These are phyloP conservation scores for Naganishia vaughanmartiniae DNA, from an alignment of 768 basidiomycete species.

Conservation along the genomic window DNA sequence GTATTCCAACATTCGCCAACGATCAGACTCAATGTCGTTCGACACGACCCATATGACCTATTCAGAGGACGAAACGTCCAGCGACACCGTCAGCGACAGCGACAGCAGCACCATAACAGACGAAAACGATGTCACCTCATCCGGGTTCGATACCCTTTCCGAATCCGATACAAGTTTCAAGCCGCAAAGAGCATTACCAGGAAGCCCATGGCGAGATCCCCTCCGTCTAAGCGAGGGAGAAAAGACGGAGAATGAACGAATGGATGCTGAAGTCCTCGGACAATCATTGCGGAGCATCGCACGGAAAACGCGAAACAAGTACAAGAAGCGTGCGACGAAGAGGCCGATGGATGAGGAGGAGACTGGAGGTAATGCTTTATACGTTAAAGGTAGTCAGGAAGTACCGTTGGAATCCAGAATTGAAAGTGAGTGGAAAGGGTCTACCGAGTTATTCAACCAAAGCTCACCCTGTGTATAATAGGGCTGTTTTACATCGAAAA, in stretches of 20 bases:
- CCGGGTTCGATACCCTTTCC: conserved; percentile 8
- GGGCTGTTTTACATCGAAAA: conserved; percentile 80
- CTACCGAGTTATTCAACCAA: not conserved
- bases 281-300: conserved; percentile 2
- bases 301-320: not conserved
- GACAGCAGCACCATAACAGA: not conserved
- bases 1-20: conserved; percentile 33
- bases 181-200: conserved; percentile 8
- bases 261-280: conserved; percentile 8
- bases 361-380: conserved; percentile 40
- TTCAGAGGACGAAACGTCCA: conserved; percentile 5
- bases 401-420: conserved; percentile 43
- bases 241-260: not conserved
- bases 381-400: conserved; percentile 46
- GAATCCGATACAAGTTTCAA: conserved; percentile 1
- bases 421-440: conserved; percentile 34
- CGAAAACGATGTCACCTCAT: not conserved
- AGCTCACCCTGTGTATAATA: conserved; percentile 41
- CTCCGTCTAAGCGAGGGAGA: not conserved
- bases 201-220: conserved; percentile 19
- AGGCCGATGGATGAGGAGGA: not conserved
- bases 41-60: conserved; percentile 36
- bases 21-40: conserved; percentile 45
- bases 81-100: conserved; percentile 2
- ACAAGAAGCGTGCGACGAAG: not conserved